Base-by-base conservation (phyloP, 192 early-diverging fungal species). In the Umbelopsis ramanniana region DNA sequence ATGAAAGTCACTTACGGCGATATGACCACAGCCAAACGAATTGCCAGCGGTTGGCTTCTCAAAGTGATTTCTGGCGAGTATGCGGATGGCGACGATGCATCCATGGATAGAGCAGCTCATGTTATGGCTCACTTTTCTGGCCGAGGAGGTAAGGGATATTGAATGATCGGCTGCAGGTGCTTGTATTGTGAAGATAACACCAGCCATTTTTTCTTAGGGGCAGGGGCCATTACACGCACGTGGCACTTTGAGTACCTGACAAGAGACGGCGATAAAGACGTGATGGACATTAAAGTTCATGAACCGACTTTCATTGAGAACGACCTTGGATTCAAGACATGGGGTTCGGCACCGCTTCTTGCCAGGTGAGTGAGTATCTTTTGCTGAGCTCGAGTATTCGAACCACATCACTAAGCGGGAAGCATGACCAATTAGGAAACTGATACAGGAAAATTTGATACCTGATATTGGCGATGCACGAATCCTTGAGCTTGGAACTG, bases 291-390 rank as follows among this genome's bases (percentile, higher is more conserved):
- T 4, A 37, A 57, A 33, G 74, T 86, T 55, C 85, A 86, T 57
- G 85, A 86, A 67, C 85, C 85, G 4, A 82, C 81, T 33, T 84
- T 80, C 50, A 78, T 77, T 14, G 85, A 75, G 11, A 81, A 84
- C 21, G 85, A 86, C 74, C 70, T 86, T 26, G 85, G 85, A 19
- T 86, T 86, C 70, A 86, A 86, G 60, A 86, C 85, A 6, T 86
- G 83, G 82, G 85, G 85, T 57, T 81, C 85, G 21, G 83, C 85
- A 0, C 83, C 83, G 11, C 66, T 86, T 11, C 60, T 86, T 55
- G 83, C 82, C 57, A 86, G 82, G 85, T 86, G 22, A 40, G 17
- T 43, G 17, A 46, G 22, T 52, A 19, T 0, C 5, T 23, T 53
- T 9, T 9, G n/a, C 48, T 50, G n/a, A 23, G 22, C 35, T 72